phyloP scores from a whole-genome alignment of 2,329 filamentous ascomycete genomes.

The Harringtonia lauricola region DNA sequence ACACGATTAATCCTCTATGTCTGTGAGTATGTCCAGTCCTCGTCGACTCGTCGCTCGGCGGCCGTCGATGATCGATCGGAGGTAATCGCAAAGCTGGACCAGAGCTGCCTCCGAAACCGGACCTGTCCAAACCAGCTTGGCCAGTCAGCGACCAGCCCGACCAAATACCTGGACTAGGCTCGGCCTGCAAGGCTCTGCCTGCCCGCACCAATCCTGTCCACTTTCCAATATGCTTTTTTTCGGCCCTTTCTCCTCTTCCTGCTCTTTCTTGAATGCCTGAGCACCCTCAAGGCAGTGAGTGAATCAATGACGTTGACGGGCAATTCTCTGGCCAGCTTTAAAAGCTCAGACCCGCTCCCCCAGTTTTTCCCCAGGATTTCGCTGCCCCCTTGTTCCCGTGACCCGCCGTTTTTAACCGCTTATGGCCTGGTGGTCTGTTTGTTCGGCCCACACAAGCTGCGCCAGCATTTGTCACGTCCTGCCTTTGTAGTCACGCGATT shows the following conservation, averaged over 20 bases:
- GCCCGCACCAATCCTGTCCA: too few species aligned
- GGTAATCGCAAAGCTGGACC: too few species aligned
- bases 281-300: too few species aligned
- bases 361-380: constrained; percentile 13
- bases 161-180: too few species aligned
- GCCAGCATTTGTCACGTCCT: not conserved
- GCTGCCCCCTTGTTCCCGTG: constrained; percentile 9
- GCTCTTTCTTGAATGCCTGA: not conserved
- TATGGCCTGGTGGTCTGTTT: constrained; percentile 1
- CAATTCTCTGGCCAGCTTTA: too few species aligned
- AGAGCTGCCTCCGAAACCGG: not conserved
- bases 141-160: too few species aligned
- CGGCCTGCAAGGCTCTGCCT: too few species aligned
- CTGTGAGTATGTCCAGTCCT: too few species aligned
- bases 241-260: not conserved
- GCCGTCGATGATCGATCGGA: constrained; percentile 1
- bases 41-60: constrained; percentile 2
- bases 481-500: constrained; percentile 4
- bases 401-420: constrained; percentile 8
- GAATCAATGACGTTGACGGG: too few species aligned
- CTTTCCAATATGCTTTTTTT: too few species aligned
- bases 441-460: not conserved
- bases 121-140: too few species aligned
- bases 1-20: too few species aligned
- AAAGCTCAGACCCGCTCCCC: constrained; percentile 9